Evolutionary conservation across 257 asterid genomes (phyloP).

Genomic region (Plantago elongata): DNA sequence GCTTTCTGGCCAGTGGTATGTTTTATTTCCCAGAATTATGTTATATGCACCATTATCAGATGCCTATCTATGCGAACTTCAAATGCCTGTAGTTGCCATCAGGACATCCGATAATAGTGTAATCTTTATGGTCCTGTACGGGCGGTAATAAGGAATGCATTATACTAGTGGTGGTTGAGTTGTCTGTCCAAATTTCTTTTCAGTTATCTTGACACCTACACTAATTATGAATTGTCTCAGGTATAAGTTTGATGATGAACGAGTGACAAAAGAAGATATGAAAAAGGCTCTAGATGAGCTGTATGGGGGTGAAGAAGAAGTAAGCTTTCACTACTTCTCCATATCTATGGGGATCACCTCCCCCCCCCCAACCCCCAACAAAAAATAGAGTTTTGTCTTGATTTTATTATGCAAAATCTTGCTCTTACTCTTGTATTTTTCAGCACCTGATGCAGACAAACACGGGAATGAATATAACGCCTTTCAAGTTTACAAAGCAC

Average conservation of each 20-base stretch:
- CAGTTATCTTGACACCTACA: background rate
- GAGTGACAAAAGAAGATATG: slow-evolving; percentile 57
- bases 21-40: slow-evolving; percentile 14
- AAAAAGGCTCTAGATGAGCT: slow-evolving; percentile 50
- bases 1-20: slow-evolving; percentile 46
- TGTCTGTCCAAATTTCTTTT: no score
- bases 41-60: background rate
- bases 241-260: slow-evolving; percentile 64
- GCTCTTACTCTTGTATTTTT: slow-evolving; percentile 18
- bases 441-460: slow-evolving; percentile 40
- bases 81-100: slow-evolving; percentile 1
- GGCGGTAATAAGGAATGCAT: no score
- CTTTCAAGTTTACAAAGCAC: slow-evolving; percentile 39
- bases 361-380: no score
- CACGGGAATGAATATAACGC: slow-evolving; percentile 35
- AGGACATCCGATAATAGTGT: no score
- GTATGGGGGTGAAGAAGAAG: slow-evolving; percentile 61
- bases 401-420: background rate
- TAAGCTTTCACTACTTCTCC: slow-evolving; percentile 24
- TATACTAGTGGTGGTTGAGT: no score
- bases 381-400: background rate
- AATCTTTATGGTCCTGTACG: no score
- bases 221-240: slow-evolving; percentile 29
- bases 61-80: background rate
- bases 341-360: background rate